Percentiles rank a stretch among this genome's conserved stretches.
Evolutionary conservation across 2,329 filamentous ascomycete genomes (phyloP).

Genomic region (Phaeosphaeria sp.): DNA sequence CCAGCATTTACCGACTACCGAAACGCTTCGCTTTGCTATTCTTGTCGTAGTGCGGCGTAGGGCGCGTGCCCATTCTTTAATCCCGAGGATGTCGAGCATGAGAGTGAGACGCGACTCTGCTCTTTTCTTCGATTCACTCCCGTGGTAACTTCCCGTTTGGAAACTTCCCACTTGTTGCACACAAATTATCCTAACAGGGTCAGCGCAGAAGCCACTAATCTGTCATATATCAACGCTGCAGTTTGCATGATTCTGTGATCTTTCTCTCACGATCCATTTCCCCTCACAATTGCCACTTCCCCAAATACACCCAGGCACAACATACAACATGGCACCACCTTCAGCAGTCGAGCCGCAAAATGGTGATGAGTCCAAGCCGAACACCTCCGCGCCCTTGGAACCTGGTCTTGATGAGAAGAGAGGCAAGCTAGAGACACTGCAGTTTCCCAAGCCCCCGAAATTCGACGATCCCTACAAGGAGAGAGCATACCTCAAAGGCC

Average conservation of each 20-base stretch:
- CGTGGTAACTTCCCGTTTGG: neutral
- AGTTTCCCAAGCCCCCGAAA: conserved; percentile 41
- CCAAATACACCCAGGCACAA: neutral
- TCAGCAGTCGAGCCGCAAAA: conserved; percentile 39
- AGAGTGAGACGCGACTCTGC: neutral
- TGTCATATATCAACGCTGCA: no score
- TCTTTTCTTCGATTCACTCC: neutral
- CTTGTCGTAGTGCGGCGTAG: conserved; percentile 1
- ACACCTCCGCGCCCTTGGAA: conserved; percentile 39
- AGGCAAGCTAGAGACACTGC: conserved; percentile 30
- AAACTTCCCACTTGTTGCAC: no score
- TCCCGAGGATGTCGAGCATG: conserved; percentile 6
- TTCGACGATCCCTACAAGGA: conserved; percentile 49
- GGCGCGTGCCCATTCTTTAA: conserved; percentile 1
- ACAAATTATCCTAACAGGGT: no score
- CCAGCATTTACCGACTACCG: conserved; percentile 1
- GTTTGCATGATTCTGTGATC: neutral
- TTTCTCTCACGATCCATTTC: neutral
- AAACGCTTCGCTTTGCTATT: neutral
- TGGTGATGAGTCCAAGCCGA: conserved; percentile 31
- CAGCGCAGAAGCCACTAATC: no score
- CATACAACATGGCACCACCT: conserved; percentile 32
- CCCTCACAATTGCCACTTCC: neutral
- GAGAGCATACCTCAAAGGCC: conserved; percentile 46
- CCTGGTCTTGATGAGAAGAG: conserved; percentile 38